phyloP scores from a whole-genome alignment of 345 rosid species.

The Bruguiera parviflora region DNA sequence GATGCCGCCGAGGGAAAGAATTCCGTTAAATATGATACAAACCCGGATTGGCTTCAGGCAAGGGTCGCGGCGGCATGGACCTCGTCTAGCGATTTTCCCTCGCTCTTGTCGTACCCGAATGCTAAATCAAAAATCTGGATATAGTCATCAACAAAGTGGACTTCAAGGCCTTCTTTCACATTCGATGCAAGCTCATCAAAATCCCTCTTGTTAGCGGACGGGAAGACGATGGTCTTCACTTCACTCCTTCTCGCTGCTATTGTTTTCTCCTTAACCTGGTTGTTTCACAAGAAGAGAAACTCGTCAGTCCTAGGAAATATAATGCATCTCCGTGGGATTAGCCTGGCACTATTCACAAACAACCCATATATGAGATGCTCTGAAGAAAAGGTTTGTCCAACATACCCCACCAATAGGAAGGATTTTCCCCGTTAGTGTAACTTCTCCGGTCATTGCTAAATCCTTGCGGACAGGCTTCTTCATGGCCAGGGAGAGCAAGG shows the following conservation, averaged over 20 bases:
- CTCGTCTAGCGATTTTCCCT: conserved; percentile 5
- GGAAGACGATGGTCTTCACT: conserved; percentile 81
- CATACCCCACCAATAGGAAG: conserved; percentile 99
- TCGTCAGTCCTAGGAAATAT: neutral
- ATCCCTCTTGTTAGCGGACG: conserved; percentile 87
- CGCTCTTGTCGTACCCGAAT: conserved; percentile 37
- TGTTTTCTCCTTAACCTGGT: conserved; percentile 94
- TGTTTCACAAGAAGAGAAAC: neutral
- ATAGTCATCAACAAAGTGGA: conserved; percentile 82
- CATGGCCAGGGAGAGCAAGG: conserved; percentile 86
- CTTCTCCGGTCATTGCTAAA: conserved; percentile 98
- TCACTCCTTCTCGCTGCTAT: conserved; percentile 89
- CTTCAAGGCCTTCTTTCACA: conserved; percentile 90
- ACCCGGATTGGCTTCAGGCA: neutral
- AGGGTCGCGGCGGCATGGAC: neutral
- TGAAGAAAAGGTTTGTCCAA: neutral
- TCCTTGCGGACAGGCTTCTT: conserved; percentile 68
- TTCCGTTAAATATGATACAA: conserved; percentile 10
- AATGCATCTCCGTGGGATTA: neutral
- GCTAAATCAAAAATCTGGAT: conserved; percentile 64
- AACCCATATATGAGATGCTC: neutral
- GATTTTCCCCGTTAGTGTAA: conserved; percentile 79
- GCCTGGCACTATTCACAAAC: neutral
- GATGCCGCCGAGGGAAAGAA: neutral
- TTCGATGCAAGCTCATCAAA: conserved; percentile 84